Evolutionary conservation across 2,329 filamentous ascomycete genomes (phyloP).

Genomic region (Colletotrichum sp.): DNA sequence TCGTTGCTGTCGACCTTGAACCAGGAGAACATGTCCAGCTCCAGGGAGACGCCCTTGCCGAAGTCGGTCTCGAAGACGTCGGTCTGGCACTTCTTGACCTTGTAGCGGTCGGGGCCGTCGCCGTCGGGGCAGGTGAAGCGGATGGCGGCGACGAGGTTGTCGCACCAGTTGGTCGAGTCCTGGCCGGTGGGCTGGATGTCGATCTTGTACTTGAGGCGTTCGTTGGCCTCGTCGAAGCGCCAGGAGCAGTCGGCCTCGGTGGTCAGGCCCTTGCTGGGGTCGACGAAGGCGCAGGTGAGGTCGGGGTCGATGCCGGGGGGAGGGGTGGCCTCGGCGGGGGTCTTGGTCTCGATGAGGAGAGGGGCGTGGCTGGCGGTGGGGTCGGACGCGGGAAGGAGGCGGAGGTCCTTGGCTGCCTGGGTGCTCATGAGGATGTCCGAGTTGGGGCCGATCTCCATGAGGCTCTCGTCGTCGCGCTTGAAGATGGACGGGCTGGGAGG

Average conservation of each 20-base stretch:
- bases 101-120: not conserved
- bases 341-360: not conserved
- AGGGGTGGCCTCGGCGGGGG: not conserved
- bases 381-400: not conserved
- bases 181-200: not conserved
- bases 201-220: not conserved
- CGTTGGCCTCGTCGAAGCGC: not conserved
- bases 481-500: not conserved
- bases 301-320: not conserved
- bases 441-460: not conserved
- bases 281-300: not conserved
- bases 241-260: not conserved
- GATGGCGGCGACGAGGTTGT: not conserved
- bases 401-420: not conserved
- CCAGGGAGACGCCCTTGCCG: not conserved
- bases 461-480: not conserved
- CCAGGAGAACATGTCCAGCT: not conserved
- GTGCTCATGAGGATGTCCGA: not conserved
- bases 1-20: not conserved
- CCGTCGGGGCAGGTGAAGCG: not conserved
- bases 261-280: not conserved
- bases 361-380: not conserved
- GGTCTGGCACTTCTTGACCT: not conserved
- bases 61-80: not conserved
- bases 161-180: not conserved